Evolutionary conservation across 2,329 filamentous ascomycete genomes (phyloP).

Genomic region (Thielaviopsis euricoi): DNA sequence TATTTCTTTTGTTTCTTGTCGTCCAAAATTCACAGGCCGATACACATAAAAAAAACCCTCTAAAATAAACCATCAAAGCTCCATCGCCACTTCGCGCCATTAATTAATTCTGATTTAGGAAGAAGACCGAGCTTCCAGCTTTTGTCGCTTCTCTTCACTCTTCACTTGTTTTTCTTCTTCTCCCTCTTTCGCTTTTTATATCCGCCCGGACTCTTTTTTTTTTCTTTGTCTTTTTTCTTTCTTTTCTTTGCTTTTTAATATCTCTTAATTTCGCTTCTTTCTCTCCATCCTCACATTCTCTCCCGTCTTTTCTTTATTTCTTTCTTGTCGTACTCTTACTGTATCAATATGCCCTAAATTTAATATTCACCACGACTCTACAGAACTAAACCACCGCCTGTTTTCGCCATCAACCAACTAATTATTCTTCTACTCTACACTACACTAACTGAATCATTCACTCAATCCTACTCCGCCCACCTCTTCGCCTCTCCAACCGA

Average conservation of each 20-base stretch:
- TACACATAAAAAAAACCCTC: background rate
- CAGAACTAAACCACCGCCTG: background rate
- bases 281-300: slow-evolving; percentile 15
- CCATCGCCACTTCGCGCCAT: background rate
- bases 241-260: background rate
- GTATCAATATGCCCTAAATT: background rate
- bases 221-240: background rate
- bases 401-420: background rate
- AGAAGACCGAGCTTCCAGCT: background rate
- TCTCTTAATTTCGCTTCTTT: background rate
- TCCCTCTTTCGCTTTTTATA: slow-evolving; percentile 1
- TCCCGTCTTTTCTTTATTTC: background rate
- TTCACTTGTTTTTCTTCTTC: background rate
- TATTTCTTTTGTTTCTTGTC: background rate
- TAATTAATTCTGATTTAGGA: background rate
- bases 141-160: background rate
- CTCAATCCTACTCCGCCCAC: background rate
- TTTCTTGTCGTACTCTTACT: background rate
- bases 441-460: background rate
- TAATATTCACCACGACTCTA: background rate
- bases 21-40: background rate
- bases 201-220: background rate
- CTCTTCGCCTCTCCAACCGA: background rate
- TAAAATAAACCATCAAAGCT: background rate
- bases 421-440: too few relatives aligned